Conservation (phyloP, 257 asterid genomes). For the Lavandula angustifolia region DNA sequence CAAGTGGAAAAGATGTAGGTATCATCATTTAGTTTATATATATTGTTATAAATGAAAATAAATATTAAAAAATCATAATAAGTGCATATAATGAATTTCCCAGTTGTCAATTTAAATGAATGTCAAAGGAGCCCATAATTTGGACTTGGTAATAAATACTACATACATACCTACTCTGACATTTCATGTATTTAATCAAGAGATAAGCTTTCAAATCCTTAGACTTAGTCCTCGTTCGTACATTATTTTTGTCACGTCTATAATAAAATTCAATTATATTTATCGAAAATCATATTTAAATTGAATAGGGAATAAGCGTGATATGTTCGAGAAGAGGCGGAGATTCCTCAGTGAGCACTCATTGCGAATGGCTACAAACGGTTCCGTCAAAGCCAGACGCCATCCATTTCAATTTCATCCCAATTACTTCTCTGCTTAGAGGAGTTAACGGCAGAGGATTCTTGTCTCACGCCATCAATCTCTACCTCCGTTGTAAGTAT, state of each 20-base stretch:
- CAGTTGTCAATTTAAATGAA: conserved; percentile 24
- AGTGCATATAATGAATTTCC: no score
- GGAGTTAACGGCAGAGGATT: conserved; percentile 88
- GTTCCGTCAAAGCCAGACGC: conserved; percentile 79
- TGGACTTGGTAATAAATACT: no score
- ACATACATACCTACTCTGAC: background rate
- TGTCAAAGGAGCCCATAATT: conserved; percentile 31
- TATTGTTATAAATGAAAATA: no score
- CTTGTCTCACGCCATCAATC: conserved; percentile 89
- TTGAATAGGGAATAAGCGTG: conserved; percentile 65
- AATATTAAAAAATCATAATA: no score
- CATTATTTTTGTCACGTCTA: background rate
- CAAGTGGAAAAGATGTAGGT: conserved; percentile 79
- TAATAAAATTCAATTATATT: no score
- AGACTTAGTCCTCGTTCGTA: conserved; percentile 11
- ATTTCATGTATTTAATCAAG: background rate
- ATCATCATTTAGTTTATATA: background rate
- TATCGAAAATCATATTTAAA: background rate
- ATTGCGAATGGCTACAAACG: conserved; percentile 81
- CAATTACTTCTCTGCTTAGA: conserved; percentile 77
- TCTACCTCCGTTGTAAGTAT: conserved; percentile 79
- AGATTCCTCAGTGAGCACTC: conserved; percentile 51
- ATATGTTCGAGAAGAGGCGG: conserved; percentile 89
- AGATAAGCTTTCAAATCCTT: background rate
- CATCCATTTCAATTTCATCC: conserved; percentile 69